phyloP scores from a whole-genome alignment of 257 asterid species.

The Eustoma russellianum region DNA sequence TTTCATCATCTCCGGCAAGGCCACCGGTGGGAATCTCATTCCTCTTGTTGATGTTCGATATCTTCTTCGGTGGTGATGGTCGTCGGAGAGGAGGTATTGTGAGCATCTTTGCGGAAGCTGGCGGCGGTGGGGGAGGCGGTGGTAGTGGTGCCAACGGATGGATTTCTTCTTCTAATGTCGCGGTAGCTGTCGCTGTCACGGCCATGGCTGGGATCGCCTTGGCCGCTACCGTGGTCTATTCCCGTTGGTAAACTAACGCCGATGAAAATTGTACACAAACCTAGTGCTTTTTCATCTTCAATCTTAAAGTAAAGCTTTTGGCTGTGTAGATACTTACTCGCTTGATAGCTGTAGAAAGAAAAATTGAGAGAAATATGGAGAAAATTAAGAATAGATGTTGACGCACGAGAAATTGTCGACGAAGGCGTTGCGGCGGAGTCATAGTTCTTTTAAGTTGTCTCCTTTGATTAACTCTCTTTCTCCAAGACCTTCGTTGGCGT shows the following conservation, averaged over 20 bases:
- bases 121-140: slow-evolving; percentile 24
- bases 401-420: slow-evolving; percentile 51
- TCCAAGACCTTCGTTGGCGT: slow-evolving; percentile 53
- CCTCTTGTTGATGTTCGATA: slow-evolving; percentile 33
- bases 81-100: slow-evolving; percentile 31
- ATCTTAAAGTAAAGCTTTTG: too few species aligned
- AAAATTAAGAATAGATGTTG: slow-evolving; percentile 35
- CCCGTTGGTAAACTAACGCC: slow-evolving; percentile 44
- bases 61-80: slow-evolving; percentile 52
- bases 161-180: slow-evolving; percentile 41
- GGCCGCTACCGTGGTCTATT: slow-evolving; percentile 60
- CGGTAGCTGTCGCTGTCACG: slow-evolving; percentile 57
- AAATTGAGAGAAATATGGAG: slow-evolving; percentile 11
- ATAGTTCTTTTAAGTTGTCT: slow-evolving; percentile 37
- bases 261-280: too few species aligned
- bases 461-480: slow-evolving; percentile 34
- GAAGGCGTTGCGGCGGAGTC: slow-evolving; percentile 68
- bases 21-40: slow-evolving; percentile 6
- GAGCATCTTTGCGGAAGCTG: slow-evolving; percentile 40
- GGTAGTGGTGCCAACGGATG: slow-evolving; percentile 28
- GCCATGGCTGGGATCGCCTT: slow-evolving; percentile 74
- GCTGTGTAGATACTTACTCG: too few species aligned
- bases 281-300: not conserved
- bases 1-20: slow-evolving; percentile 11
- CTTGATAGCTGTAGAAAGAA: too few species aligned